phyloP scores from a whole-genome alignment of 2,329 filamentous ascomycete genomes.

The Arthrocladium fulminans region DNA sequence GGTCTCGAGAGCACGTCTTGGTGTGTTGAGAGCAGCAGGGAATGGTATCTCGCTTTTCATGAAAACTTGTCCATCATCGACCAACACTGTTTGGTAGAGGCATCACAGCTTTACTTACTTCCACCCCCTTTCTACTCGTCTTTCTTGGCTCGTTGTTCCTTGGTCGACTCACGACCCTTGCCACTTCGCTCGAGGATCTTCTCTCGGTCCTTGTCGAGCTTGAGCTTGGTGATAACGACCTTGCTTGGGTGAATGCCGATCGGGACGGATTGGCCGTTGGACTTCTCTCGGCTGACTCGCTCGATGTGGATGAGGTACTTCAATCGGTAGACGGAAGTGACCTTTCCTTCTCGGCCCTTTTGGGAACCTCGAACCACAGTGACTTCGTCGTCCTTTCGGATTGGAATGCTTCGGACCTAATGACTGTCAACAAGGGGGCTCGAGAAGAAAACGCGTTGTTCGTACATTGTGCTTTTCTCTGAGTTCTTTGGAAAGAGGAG shows the following conservation, averaged over 20 bases:
- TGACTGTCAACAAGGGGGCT: slow-evolving; percentile 8
- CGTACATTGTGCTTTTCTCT: slow-evolving; percentile 97
- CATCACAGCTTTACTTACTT: too few species aligned
- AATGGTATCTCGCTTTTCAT: slow-evolving; percentile 2
- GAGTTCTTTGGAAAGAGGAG: slow-evolving; percentile 91
- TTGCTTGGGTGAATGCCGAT: slow-evolving; percentile 93
- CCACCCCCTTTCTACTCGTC: slow-evolving; percentile 9
- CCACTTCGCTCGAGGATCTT: slow-evolving; percentile 39
- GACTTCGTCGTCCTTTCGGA: slow-evolving; percentile 97
- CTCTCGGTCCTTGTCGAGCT: slow-evolving; percentile 58
- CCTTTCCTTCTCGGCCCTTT: slow-evolving; percentile 98
- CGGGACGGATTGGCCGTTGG: slow-evolving; percentile 89
- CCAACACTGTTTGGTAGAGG: background rate
- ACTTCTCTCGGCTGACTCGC: slow-evolving; percentile 94
- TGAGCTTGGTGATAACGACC: slow-evolving; percentile 96
- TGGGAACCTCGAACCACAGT: slow-evolving; percentile 82
- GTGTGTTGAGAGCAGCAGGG: slow-evolving; percentile 8
- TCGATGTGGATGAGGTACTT: slow-evolving; percentile 98
- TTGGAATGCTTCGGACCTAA: slow-evolving; percentile 86
- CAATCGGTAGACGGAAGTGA: slow-evolving; percentile 94
- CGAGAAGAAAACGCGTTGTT: slow-evolving; percentile 14
- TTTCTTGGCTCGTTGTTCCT: slow-evolving; percentile 15
- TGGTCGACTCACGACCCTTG: slow-evolving; percentile 39
- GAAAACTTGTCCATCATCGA: slow-evolving; percentile 6
- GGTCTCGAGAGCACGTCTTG: slow-evolving; percentile 4